A percentile compares a stretch with the other conserved stretches of the same genome.
phyloP scores from a whole-genome alignment of 106 monocot genomes.

The Allium fistulosum region DNA sequence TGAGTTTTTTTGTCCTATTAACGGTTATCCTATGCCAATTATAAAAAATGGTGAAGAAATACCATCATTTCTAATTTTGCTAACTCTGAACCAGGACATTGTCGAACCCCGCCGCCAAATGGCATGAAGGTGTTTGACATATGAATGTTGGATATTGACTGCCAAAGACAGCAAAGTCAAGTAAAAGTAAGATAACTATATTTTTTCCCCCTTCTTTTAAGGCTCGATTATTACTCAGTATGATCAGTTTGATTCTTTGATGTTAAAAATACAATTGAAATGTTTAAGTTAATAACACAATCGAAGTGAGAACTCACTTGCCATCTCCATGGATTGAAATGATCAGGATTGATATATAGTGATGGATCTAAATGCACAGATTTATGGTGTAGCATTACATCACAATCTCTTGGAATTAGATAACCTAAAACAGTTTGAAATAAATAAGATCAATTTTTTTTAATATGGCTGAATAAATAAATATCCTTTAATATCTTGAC shows the following conservation, averaged over 20 bases:
- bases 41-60: no score
- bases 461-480: background rate
- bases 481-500: background rate
- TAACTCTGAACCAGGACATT: no score
- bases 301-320: constrained; percentile 26
- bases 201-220: background rate
- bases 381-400: background rate
- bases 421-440: background rate
- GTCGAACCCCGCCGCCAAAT: no score
- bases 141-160: background rate
- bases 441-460: background rate
- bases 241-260: background rate
- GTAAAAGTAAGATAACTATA: background rate
- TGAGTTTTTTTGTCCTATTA: no score
- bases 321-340: constrained; percentile 92
- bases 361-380: constrained; percentile 30
- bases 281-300: background rate
- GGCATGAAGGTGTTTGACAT: constrained; percentile 31
- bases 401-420: background rate
- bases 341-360: constrained; percentile 36
- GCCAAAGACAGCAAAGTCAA: background rate
- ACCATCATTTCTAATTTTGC: no score
- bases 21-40: no score
- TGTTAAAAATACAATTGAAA: background rate
- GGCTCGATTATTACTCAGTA: background rate